Base-by-base conservation (phyloP, 139 green algal species). In the Coelastrella sp. region DNA sequence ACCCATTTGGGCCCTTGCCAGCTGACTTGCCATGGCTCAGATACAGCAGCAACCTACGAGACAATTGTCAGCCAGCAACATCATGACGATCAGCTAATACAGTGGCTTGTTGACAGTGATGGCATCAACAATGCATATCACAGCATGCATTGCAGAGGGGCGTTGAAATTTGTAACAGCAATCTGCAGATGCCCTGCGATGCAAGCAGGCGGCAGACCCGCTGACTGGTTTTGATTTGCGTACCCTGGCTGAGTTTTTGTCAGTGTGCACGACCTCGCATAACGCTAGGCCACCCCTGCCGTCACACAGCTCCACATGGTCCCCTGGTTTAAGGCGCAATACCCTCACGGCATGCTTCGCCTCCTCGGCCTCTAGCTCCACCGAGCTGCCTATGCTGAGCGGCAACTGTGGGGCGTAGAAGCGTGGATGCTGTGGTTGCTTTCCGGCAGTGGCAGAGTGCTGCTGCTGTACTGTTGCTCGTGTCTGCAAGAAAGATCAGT, bases 231-330 rank as follows among this genome's bases (percentile, higher is more conserved):
- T 47, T 47, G 32, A 47, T 47, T 47, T 5, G 32, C 86, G 79
- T 65, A 90, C 75, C 17, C 20, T 71, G 54, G 86, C 76, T 32
- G 76, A 79, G 59, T 19, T 32, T 23, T 57, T 90, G 61, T 56
- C 32, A 22, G 76, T 59, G 54, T 80, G 7, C 3, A 32, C 73
- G 61, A 89, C 54, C 61, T 89, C 61, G 19, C 81, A 85, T 2
- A 54, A 20, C 59, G 89, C 85, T n/a, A 96, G 16, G 19, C 68
- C 78, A 61, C 97, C 97, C 0, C 64, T 73, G 4, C 97, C 97
- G 83, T 98, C 96, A 78, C 95, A 98, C 77, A 98, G 86, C 87
- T 98, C 95, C 17, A 98, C 61, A 4, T 13, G 4, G 56, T 96
- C 92, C 2, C 96, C 96, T 8, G 86, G 54, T 14, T 88, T 65